A percentile compares a stretch with the other conserved stretches of the same genome.
Evolutionary conservation across 331 rosid species (phyloP).

Genomic region (Erythrophleum ivorense): DNA sequence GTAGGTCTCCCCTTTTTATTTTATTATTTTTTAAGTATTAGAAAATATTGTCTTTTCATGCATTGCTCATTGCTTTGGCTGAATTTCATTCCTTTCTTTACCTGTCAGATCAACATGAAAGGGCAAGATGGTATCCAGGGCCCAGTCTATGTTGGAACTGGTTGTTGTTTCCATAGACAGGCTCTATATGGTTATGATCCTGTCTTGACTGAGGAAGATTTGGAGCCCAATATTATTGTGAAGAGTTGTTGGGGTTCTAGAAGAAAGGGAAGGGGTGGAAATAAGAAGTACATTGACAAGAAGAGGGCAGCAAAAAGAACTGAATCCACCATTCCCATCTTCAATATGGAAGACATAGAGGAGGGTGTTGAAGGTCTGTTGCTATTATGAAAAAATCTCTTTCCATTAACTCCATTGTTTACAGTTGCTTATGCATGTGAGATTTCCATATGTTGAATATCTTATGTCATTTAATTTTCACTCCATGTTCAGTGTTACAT

Average conservation of each 20-base stretch:
- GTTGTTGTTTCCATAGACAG: slow-evolving; percentile 99
- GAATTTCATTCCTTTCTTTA: slow-evolving; percentile 8
- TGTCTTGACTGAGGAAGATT: slow-evolving; percentile 89
- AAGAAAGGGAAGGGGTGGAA: slow-evolving; percentile 73
- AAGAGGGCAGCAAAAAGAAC: slow-evolving; percentile 84
- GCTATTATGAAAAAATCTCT: slow-evolving; percentile 29
- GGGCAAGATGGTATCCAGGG: slow-evolving; percentile 99
- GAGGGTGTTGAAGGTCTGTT: slow-evolving; percentile 96
- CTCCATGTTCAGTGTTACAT: neutral
- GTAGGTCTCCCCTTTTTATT: slow-evolving; percentile 52
- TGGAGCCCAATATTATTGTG: slow-evolving; percentile 88
- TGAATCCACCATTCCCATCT: slow-evolving; percentile 95
- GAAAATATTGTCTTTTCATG: neutral
- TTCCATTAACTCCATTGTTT: slow-evolving; percentile 1
- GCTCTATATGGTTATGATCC: slow-evolving; percentile 99
- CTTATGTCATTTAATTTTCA: slow-evolving; percentile 11
- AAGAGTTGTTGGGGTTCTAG: slow-evolving; percentile 99
- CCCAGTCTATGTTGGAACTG: slow-evolving; percentile 99
- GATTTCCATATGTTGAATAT: neutral
- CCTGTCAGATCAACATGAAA: slow-evolving; percentile 90
- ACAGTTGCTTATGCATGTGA: slow-evolving; percentile 15
- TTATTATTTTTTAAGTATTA: neutral
- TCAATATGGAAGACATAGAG: slow-evolving; percentile 98
- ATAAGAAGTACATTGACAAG: slow-evolving; percentile 88
- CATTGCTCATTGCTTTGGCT: slow-evolving; percentile 29